Evolutionary conservation across 495 filamentous ascomycete genomes (phyloP), one percentile per base, ranked within the genome.

Genomic region (Xylaria intraflava): DNA sequence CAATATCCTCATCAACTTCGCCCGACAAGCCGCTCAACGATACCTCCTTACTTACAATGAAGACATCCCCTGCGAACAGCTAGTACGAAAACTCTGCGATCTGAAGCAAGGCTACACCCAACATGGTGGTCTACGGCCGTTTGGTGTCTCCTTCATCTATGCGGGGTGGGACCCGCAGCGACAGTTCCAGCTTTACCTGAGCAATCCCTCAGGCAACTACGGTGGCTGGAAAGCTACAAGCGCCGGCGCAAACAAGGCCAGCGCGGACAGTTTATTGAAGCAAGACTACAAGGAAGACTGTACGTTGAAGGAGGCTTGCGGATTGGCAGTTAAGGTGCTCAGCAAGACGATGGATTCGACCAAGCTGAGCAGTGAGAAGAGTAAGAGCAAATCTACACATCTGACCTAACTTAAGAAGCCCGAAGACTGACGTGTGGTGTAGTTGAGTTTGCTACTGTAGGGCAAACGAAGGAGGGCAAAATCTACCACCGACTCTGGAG

Each of bases 291-390:
- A 97, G 80, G 93, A 97, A 73, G 89, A 96, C 59, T 95, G 88
- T 65, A 83, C 88, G 57, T 72, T 99, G 67, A 89, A 95, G 78
- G 92, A 97, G 77, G 93, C 93, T 6, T 97, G 93, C 74, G 91
- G 83, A 36, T 85, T 96, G 82, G 93, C 93, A 19, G 91, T 99
- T 61, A 99, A 99, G 82, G 93, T 97, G 49, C 74, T 99, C 58
- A 96, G 92, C 81, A 99, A 99, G 83, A 99, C 93, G 3, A 99
- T 99, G 94, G 93, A 99, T 71, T 92, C 89, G 38, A 96, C 93
- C 6, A 97, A 95, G 78, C 72, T 99, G 64, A 95, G 89, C 78
- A 96, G 90, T 65, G 91, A 97, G 78, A 99, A 99, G 81, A 96
- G 91, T 95, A 74, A 67, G 71, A 65, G 23, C 46, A 22, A 11